Conservation (phyloP, 1,284 basidiomycete species). For the Phellinidium pouzarii region DNA sequence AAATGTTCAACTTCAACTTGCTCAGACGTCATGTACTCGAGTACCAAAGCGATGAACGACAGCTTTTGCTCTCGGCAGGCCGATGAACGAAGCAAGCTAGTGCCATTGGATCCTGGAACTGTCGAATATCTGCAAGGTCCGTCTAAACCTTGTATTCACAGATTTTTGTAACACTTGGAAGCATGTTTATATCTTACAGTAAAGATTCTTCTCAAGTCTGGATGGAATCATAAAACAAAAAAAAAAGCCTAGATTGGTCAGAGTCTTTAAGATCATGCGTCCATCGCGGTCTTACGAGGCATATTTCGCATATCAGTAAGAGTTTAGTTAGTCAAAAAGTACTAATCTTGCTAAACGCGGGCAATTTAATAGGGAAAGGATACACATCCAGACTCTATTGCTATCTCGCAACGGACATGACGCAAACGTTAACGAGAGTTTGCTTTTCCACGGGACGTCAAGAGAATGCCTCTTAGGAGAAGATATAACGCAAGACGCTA, state of each 20-base stretch:
- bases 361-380: background rate
- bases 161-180: background rate
- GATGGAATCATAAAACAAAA: conserved; percentile 54
- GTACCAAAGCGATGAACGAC: background rate
- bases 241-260: conserved; percentile 40
- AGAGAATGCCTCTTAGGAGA: conserved; percentile 49
- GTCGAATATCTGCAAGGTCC: conserved; percentile 9
- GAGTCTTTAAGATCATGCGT: conserved; percentile 46
- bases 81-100: background rate
- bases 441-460: conserved; percentile 57
- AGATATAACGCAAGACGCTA: conserved; percentile 32
- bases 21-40: background rate
- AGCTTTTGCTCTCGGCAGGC: conserved; percentile 4
- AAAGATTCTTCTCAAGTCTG: conserved; percentile 41
- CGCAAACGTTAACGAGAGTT: conserved; percentile 38
- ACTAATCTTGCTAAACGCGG: background rate
- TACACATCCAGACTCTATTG: conserved; percentile 4
- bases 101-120: background rate
- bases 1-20: background rate
- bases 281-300: conserved; percentile 37
- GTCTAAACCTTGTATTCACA: background rate
- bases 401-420: conserved; percentile 18
- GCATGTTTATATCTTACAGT: conserved; percentile 26
- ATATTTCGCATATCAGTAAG: conserved; percentile 46
- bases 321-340: conserved; percentile 4